Evolutionary conservation across 768 basidiomycete species (phyloP), one percentile per base, ranked within the genome.

Genomic region (Trametes cingulata): DNA sequence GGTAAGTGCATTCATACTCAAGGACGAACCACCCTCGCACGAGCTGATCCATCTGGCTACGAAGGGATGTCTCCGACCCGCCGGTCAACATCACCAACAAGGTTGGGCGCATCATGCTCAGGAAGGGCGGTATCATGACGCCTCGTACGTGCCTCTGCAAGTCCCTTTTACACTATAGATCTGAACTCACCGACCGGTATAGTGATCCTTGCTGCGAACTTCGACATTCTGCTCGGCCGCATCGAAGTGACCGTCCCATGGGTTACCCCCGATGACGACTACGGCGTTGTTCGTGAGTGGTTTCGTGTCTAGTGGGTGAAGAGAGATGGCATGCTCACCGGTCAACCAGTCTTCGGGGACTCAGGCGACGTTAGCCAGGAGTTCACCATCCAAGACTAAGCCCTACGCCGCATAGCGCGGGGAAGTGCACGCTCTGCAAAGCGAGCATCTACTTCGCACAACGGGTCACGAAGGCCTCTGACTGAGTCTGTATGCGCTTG

Each of bases 61-160:
- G 15, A 33, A 69, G 68, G 68, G 74, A 75, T 49, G 70, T 73
- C 0, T 66, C 73, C 7, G 59, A 76, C 52, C 71, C 73, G 0
- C 80, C 80, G 0, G 63, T 48, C 4, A 62, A 72, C 19, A 77
- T 80, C 61, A 78, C 78, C 22, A 79, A 79, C 61, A 42, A 40
- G 15, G 27, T 49, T 13, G 67, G 65, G 10, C 43, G 39, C 9
- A 61, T 68, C 39, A 51, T 50, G 37, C 63, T 69, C 37, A 60
- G 61, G 40, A 65, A 61, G 22, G 67, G 63, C 36, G 68, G 74
- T 20, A 42, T 64, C 12, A 66, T 73, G 56, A 65, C 69, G 33
- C 64, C 64, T 13, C 62, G 75, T 74, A 63, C 61, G 72, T 52
- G 22, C 12, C 35, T 33, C 29, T 33, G 10, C 10, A 33, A n/a